Evolutionary conservation across 257 asterid species (phyloP), one percentile per base, ranked within the genome.

Genomic region (Solanum tarapatanum): DNA sequence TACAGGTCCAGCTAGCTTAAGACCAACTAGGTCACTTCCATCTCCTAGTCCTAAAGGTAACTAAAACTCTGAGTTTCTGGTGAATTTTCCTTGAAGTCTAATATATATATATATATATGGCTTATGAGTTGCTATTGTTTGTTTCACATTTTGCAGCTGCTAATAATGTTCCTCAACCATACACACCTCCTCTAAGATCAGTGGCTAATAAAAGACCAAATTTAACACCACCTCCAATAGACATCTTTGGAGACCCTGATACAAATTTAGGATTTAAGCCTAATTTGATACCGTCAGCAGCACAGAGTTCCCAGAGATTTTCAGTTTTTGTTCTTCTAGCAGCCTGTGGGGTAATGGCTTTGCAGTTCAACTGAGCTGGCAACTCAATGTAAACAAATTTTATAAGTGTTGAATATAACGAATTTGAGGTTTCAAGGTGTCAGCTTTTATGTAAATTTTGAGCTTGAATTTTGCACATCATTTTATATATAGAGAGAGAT

Each of bases 211-310:
- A 77, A 30, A 86, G 88, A n/a, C 86, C 92, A 28, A 66, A 64
- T 12, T 19, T 85, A 62, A 76, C 84, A 21, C 89, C 89, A 3
- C 87, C 90, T 17, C 87, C 62, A 33, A 45, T 90, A 89, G 83
- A 68, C 23, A 79, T 23, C 86, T 12, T 37, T 36, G 86, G 43
- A 64, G 33, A 51, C 58, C 45, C 88, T 79, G 74, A 83, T 84
- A 68, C 91, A 83, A 64, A 86, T 89, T 93, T 94, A 3, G 98
- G 96, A 66, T 89, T 91, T 90, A 90, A 92, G 60, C 95, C 98
- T 17, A 89, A 87, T 83, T 84, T 93, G 72, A 85, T 77, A 70
- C 87, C 87, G 33, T 93, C 98, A 7, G 82, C 92, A 9, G 92
- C 96, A n/a, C 87, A 74, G 66, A 58, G 91, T 39, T 87, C 84